phyloP scores from a whole-genome alignment of 78 protist species.

The Tieghemostelium lacteum region DNA sequence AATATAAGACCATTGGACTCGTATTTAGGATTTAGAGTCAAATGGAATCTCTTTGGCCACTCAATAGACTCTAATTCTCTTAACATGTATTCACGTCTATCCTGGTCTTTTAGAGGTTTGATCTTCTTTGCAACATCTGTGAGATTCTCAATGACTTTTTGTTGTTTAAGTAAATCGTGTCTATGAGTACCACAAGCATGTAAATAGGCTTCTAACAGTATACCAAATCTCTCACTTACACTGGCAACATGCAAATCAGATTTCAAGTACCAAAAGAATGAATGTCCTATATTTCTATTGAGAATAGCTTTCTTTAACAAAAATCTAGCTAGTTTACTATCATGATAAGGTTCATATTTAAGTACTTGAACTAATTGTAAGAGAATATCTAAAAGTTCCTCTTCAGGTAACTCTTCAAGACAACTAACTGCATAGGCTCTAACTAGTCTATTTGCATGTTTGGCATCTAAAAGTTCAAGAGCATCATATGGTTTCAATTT shows the following conservation, averaged over 20 bases:
- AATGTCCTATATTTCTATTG: conserved; percentile 79
- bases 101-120: conserved; percentile 53
- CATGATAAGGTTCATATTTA: conserved; percentile 91
- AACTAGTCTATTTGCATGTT: conserved; percentile 85
- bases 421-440: conserved; percentile 87
- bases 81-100: conserved; percentile 52
- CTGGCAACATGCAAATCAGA: conserved; percentile 88
- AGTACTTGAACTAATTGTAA: conserved; percentile 92
- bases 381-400: conserved; percentile 81
- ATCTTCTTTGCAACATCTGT: conserved; percentile 47
- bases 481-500: conserved; percentile 72
- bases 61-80: conserved; percentile 31
- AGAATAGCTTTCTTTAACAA: conserved; percentile 78
- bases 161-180: conserved; percentile 47
- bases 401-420: conserved; percentile 84
- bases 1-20: conserved; percentile 71
- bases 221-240: conserved; percentile 89
- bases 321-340: conserved; percentile 79
- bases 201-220: conserved; percentile 91
- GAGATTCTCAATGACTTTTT: conserved; percentile 26
- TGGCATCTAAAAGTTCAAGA: conserved; percentile 88
- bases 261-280: conserved; percentile 90
- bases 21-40: conserved; percentile 78
- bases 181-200: conserved; percentile 84
- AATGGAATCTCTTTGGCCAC: conserved; percentile 72